phyloP scores from a whole-genome alignment of 257 asterid species.

The Ballota nigra region DNA sequence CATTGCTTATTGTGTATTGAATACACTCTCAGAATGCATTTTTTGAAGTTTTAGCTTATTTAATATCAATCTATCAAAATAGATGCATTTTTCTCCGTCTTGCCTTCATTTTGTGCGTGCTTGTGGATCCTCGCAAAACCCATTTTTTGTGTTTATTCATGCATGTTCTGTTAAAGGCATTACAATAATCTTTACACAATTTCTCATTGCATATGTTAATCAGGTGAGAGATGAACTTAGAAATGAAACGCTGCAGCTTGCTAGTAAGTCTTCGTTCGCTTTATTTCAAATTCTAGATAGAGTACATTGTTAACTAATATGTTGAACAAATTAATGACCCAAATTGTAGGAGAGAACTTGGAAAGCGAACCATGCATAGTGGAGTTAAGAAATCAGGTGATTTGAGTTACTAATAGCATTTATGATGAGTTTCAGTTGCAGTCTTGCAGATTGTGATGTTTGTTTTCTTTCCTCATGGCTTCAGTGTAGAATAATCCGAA shows the following conservation, averaged over 20 bases:
- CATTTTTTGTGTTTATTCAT: background rate
- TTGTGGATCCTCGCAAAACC: background rate
- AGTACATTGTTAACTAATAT: background rate
- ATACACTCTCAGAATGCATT: background rate
- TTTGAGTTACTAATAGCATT: constrained; percentile 12
- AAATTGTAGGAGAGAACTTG: constrained; percentile 61
- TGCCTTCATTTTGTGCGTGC: background rate
- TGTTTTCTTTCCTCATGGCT: constrained; percentile 20
- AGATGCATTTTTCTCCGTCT: background rate
- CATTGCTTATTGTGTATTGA: background rate
- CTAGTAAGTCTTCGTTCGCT: constrained; percentile 49
- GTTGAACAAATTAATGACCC: background rate
- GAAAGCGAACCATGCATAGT: constrained; percentile 73
- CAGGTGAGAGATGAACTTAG: constrained; percentile 81
- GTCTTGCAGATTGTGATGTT: constrained; percentile 7
- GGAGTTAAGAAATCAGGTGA: constrained; percentile 94
- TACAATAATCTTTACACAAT: constrained; percentile 13
- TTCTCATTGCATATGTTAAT: constrained; percentile 2
- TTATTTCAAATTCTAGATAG: constrained; percentile 1
- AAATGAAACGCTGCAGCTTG: constrained; percentile 78
- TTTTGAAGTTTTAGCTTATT: background rate
- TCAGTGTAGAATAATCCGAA: constrained; percentile 87
- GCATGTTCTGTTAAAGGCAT: background rate
- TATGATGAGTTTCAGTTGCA: background rate
- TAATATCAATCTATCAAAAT: background rate